Evolutionary conservation across 2,329 filamentous ascomycete species (phyloP).

Genomic region (Cladosporium sp.): DNA sequence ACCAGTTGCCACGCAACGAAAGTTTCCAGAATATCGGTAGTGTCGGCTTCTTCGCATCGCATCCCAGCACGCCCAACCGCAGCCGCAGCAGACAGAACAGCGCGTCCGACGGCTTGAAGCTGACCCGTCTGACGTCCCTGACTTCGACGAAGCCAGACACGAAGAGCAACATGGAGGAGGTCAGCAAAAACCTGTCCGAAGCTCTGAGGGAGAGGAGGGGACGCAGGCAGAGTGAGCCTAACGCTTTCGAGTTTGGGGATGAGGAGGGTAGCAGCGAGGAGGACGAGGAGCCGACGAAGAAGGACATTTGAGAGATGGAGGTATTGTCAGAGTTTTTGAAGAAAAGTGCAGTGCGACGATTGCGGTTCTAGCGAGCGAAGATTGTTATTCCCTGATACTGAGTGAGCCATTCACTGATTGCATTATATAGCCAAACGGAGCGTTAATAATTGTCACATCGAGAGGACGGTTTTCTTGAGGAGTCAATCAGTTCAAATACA

Average conservation of each 20-base stretch:
- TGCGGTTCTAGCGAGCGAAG: neutral
- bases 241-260: constrained; percentile 31
- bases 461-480: neutral
- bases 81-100: constrained; percentile 67
- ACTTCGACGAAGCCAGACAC: constrained; percentile 59
- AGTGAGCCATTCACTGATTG: neutral
- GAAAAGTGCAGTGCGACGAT: neutral
- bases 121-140: constrained; percentile 40
- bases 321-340: neutral
- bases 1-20: constrained; percentile 79
- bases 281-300: constrained; percentile 25
- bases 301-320: neutral
- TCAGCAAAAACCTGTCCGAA: constrained; percentile 78
- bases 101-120: constrained; percentile 26
- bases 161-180: constrained; percentile 67
- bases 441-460: neutral
- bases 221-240: constrained; percentile 55
- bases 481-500: neutral
- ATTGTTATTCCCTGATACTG: neutral
- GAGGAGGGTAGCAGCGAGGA: constrained; percentile 26
- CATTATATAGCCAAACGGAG: constrained; percentile 2
- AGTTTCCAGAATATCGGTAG: constrained; percentile 87
- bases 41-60: constrained; percentile 86
- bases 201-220: constrained; percentile 77
- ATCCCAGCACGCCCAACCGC: constrained; percentile 77